Percentiles rank a stretch among this genome's conserved stretches.
Conservation (phyloP, 2,329 filamentous ascomycete genomes). For the Colletotrichum brevisporum region DNA sequence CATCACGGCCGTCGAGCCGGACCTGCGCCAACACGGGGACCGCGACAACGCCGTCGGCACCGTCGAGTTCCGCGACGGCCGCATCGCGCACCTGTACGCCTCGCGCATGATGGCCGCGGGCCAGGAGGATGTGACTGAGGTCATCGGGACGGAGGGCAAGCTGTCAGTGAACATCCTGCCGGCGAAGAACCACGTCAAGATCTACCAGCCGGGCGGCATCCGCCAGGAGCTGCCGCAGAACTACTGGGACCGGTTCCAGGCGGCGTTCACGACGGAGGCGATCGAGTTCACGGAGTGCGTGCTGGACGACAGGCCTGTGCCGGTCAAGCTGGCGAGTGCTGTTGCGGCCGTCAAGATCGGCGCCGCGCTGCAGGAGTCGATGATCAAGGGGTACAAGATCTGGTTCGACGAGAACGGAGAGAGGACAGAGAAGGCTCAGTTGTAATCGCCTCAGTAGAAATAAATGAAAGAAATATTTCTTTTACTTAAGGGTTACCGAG, state of each 20-base stretch:
- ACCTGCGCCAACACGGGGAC: constrained; percentile 50
- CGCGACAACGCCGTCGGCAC: constrained; percentile 61
- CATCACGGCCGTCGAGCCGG: constrained; percentile 51
- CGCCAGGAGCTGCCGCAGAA: constrained; percentile 71
- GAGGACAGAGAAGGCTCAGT: constrained; percentile 22
- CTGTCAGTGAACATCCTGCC: constrained; percentile 73
- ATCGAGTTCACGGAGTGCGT: constrained; percentile 74
- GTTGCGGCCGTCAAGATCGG: constrained; percentile 74
- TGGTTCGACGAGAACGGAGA: constrained; percentile 65
- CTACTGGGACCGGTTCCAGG: constrained; percentile 74
- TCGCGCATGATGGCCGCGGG: constrained; percentile 78
- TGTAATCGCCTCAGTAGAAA: neutral
- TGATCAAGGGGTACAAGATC: constrained; percentile 69
- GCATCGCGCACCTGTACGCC: constrained; percentile 75
- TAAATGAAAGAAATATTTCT: neutral
- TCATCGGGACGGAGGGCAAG: constrained; percentile 77
- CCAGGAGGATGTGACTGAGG: constrained; percentile 76
- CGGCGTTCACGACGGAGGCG: constrained; percentile 74
- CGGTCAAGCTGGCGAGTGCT: constrained; percentile 69
- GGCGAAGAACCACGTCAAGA: constrained; percentile 66
- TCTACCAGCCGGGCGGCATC: constrained; percentile 67
- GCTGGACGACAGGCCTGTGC: constrained; percentile 68
- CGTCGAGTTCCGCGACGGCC: constrained; percentile 74
- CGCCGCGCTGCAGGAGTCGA: constrained; percentile 69
- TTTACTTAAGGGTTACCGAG: too few species aligned